Evolutionary conservation across 345 rosid genomes (phyloP).

Genomic region (Sonneratia alba): DNA sequence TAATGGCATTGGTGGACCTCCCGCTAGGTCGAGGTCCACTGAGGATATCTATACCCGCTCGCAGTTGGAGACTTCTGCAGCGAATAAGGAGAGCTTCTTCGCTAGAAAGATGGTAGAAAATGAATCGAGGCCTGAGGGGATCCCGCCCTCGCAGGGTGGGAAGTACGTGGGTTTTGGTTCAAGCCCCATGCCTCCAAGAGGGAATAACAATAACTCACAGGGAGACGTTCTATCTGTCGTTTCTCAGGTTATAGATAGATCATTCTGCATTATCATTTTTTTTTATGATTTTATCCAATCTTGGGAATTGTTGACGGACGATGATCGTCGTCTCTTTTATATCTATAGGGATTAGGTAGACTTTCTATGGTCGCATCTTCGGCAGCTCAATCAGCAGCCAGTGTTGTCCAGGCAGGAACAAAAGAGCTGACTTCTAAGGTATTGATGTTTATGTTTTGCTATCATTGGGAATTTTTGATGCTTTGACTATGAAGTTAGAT

Average conservation of each 20-base stretch:
- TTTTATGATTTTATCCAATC: background rate
- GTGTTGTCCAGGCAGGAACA: conserved; percentile 77
- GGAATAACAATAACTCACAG: conserved; percentile 35
- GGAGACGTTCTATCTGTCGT: conserved; percentile 65
- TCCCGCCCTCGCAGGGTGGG: conserved; percentile 91
- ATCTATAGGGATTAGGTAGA: conserved; percentile 64
- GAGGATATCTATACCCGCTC: conserved; percentile 72
- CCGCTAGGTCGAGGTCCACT: conserved; percentile 60
- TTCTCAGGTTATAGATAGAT: conserved; percentile 56
- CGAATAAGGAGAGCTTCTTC: conserved; percentile 68
- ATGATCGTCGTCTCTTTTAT: background rate
- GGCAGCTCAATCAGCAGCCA: conserved; percentile 79
- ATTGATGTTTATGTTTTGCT: conserved; percentile 6
- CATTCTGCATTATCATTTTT: background rate
- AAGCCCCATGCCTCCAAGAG: conserved; percentile 32
- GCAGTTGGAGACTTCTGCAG: conserved; percentile 82
- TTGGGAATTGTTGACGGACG: background rate
- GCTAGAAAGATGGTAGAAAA: conserved; percentile 66
- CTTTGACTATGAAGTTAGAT: background rate
- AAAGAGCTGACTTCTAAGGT: conserved; percentile 75
- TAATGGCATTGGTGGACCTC: conserved; percentile 33
- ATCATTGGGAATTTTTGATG: background rate
- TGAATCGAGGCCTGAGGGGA: conserved; percentile 73
- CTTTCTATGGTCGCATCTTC: conserved; percentile 79
- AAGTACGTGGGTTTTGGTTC: conserved; percentile 97